A percentile compares a stretch with the other conserved stretches of the same genome.
Evolutionary conservation across 805 yeast species (phyloP).

Genomic region (Schwanniomyces vanrijiae): DNA sequence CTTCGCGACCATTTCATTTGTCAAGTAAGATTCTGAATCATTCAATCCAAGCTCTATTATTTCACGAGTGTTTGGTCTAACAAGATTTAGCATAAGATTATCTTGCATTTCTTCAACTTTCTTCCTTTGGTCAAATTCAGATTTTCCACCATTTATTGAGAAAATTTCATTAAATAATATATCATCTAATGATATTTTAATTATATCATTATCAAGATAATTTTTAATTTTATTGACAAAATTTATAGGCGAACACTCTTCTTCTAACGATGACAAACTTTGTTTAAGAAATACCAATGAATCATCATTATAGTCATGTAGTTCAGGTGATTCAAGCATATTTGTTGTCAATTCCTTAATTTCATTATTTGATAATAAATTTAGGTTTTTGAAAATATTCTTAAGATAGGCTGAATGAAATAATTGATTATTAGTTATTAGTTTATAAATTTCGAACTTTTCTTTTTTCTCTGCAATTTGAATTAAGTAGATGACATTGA

Average conservation of each 20-base stretch:
- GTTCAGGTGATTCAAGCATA: background rate
- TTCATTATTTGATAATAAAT: slow-evolving; percentile 2
- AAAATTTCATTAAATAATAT: slow-evolving; percentile 32
- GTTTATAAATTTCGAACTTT: slow-evolving; percentile 31
- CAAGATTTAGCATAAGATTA: slow-evolving; percentile 36
- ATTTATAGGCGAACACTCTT: background rate
- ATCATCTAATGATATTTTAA: slow-evolving; percentile 17
- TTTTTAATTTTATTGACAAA: background rate
- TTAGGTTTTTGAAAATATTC: slow-evolving; percentile 16
- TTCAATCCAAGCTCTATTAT: slow-evolving; percentile 31
- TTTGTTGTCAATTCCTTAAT: background rate
- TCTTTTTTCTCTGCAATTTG: slow-evolving; percentile 14
- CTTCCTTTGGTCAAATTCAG: slow-evolving; percentile 25
- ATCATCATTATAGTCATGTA: background rate
- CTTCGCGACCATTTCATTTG: slow-evolving; percentile 13
- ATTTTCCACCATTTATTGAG: slow-evolving; percentile 26
- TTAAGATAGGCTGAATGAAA: slow-evolving; percentile 24
- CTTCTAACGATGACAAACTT: background rate
- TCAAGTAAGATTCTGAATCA: slow-evolving; percentile 24
- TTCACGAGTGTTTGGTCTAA: slow-evolving; percentile 36
- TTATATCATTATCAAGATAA: background rate
- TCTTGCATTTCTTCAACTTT: slow-evolving; percentile 40
- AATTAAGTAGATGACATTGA: slow-evolving; percentile 21
- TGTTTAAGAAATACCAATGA: background rate
- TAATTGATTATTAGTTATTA: slow-evolving; percentile 28